Evolutionary conservation across 805 yeast genomes (phyloP).

Genomic region (Brettanomyces nanus): DNA sequence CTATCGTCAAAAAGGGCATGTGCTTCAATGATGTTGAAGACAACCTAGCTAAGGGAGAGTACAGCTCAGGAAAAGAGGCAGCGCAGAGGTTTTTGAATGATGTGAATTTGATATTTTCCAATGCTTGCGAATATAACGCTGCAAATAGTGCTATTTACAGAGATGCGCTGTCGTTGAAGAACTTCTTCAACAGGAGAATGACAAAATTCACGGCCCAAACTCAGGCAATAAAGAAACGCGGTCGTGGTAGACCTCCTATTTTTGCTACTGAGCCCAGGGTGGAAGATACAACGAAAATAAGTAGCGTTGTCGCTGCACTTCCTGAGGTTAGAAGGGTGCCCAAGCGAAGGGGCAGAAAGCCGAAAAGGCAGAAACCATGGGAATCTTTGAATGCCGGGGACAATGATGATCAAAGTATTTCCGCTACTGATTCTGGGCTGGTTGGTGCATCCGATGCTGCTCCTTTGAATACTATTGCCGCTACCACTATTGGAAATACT

Average conservation of each 20-base stretch:
- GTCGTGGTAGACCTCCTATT: slow-evolving; percentile 2
- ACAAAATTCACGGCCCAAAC: slow-evolving; percentile 24
- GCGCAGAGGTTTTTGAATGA: slow-evolving; percentile 54
- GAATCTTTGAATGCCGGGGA: slow-evolving; percentile 7
- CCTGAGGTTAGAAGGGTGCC: slow-evolving; percentile 1
- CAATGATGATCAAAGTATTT: slow-evolving; percentile 5
- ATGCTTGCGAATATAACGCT: slow-evolving; percentile 74
- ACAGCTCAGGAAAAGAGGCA: slow-evolving; percentile 37
- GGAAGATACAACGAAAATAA: slow-evolving; percentile 7
- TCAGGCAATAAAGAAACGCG: slow-evolving; percentile 5
- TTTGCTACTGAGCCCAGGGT: slow-evolving; percentile 4
- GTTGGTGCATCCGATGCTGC: slow-evolving; percentile 8
- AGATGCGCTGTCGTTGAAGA: slow-evolving; percentile 58
- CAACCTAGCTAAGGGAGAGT: slow-evolving; percentile 43
- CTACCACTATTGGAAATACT: neutral
- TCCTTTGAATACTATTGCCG: neutral
- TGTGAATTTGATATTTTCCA: slow-evolving; percentile 57
- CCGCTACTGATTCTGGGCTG: neutral
- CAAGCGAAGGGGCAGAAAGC: slow-evolving; percentile 7
- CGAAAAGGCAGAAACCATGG: slow-evolving; percentile 4
- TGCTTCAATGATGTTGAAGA: slow-evolving; percentile 53
- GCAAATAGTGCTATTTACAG: slow-evolving; percentile 62
- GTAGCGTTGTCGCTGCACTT: slow-evolving; percentile 6
- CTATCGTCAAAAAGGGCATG: slow-evolving; percentile 63
- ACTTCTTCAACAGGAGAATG: slow-evolving; percentile 38